Evolutionary conservation across 805 yeast species (phyloP), one percentile per base, ranked within the genome.

Genomic region (Blastobotrys parvus): DNA sequence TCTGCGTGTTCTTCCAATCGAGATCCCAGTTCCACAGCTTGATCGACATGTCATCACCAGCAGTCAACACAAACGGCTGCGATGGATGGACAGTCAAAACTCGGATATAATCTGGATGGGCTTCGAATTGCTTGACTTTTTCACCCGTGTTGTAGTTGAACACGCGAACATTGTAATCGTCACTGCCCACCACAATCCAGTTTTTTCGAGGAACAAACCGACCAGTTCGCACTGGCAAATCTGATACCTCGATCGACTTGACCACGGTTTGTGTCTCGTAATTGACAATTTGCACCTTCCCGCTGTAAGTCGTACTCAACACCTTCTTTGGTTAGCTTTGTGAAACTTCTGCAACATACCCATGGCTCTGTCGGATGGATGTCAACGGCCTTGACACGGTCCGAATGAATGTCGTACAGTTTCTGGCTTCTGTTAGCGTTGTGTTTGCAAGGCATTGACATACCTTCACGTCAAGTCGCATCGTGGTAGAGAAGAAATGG

Each of bases 281-380:
- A 43, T 94, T 83, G 95, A 95, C 87, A 60, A 90, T 86, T 66
- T 89, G 97, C 43, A 87, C 78, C 62, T 75, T 76, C 53, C 95
- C 60, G 41, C 52, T 50, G 40, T 55, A 56, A 16, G 53, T 49
- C 32, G 60, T 54, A 18, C 50, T 38, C 34, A 56, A 43, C 32
- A 55, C 29, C 29, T 38, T 8, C 8, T 16, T 53, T 48, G 27
- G 8, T 19, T 17, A 42, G 18, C 17, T 11, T 18, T 33, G 15
- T 40, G 6, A 35, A 20, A 8, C 18, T 31, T n/a, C 13, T 31
- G n/a, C 5, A 10, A 45, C 47, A 23, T 21, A 88, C 79, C 97
- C 97, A 90, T 42, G 98, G 97, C 64, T 92, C 98, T 17, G 89
- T 72, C 19, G 98, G 98, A 63, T 92, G 99, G 72, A 92, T 84